Base-by-base conservation (phyloP, 1,139 yeast genomes). In the Candida tetrigidarum region DNA sequence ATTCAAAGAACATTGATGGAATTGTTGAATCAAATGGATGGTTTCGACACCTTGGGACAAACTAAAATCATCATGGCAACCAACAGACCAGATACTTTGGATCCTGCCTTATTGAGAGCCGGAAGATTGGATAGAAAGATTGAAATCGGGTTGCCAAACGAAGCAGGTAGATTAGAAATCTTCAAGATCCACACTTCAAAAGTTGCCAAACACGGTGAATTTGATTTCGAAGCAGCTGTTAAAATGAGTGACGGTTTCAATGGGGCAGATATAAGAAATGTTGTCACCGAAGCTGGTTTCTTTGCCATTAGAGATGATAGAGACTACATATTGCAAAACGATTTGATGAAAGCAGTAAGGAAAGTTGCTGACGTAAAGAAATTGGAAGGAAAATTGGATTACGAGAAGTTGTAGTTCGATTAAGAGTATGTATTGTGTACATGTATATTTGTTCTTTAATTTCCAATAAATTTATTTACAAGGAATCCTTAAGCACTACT, bases 31-130 rank as follows among this genome's bases (percentile, higher is more conserved):
- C 99, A 93, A 68, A 92, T 95, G 99, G 99, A 95, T 66, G 99
- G 99, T 51, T 95, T 95, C 66, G 99, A 95, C 66, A 87, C 91
- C 48, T 78, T 95, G 60, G 99, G 99, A 30, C 96, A 91, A 69
- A 95, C 99, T 2, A 95, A 95, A 74, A 92, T 95, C 45, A 95
- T 95, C 59, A 95, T 95, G 99, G 99, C 99, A 29, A 95, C 99
- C 20, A 95, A 95, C 67, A 83, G 99, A 70, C 99, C 99, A 10
- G 99, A 95, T 66, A 93, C 99, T 9, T 78, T 95, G 54, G 99
- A 95, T 67, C 99, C 99, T n/a, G 99, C 99, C 3, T 76, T 95
- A 57, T 78, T 95, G 57, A 88, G 99, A 75, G 98, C 99, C 3
- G 99, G 99, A 56, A 86, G 99, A 74, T 82, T 95, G 63, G 99